phyloP scores from a whole-genome alignment of 2,329 filamentous ascomycete genomes.

The Pestalotiopsis sp. region DNA sequence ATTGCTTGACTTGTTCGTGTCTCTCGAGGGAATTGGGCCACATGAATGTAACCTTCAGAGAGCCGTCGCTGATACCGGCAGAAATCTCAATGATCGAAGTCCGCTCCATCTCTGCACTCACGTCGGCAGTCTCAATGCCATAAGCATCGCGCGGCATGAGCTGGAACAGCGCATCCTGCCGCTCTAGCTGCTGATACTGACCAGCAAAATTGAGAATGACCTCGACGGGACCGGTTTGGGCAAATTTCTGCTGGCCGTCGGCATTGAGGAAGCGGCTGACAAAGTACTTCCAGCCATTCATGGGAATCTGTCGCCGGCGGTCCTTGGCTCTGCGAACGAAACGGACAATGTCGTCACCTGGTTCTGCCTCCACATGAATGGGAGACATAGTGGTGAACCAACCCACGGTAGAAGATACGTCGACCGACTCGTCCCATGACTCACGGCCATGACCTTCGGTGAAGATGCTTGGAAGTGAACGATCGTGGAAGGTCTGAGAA shows the following conservation, averaged over 20 bases:
- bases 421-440: constrained; percentile 8
- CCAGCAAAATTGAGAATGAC: constrained; percentile 50
- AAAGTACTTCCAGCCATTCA: constrained; percentile 11
- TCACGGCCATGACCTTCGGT: constrained; percentile 11
- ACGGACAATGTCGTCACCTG: not conserved
- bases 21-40: constrained; percentile 26
- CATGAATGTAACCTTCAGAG: constrained; percentile 26
- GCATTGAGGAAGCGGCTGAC: not conserved
- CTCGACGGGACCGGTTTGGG: not conserved
- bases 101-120: constrained; percentile 22
- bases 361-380: not conserved
- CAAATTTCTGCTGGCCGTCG: constrained; percentile 2
- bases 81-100: constrained; percentile 27
- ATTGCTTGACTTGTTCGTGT: constrained; percentile 22
- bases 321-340: constrained; percentile 7
- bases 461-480: constrained; percentile 24
- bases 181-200: constrained; percentile 46
- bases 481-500: constrained; percentile 1
- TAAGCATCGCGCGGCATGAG: constrained; percentile 51
- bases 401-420: constrained; percentile 1
- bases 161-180: constrained; percentile 48
- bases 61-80: constrained; percentile 22
- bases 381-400: constrained; percentile 13
- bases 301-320: constrained; percentile 2
- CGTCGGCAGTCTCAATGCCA: constrained; percentile 24